Evolutionary conservation across 139 green algal genomes (phyloP), one percentile per base, ranked within the genome.

Genomic region (Chlamydomonas sp.): DNA sequence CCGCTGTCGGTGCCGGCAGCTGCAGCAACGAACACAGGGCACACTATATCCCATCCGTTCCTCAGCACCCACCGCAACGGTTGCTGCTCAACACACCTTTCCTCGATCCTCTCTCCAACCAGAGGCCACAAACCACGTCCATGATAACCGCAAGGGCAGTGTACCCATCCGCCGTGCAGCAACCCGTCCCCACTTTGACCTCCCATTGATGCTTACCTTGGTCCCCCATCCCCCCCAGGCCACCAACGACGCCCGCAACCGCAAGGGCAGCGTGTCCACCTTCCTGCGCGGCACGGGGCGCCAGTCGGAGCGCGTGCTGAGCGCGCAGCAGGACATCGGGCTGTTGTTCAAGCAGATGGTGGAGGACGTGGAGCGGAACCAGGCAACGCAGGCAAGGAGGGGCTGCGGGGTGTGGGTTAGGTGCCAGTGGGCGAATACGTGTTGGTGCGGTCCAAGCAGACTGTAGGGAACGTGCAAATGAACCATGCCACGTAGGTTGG

Each of bases 361-460:
- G 0, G 90, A 92, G 16, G 91, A 95, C n/a, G 92, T 94, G 84
- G 90, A 95, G 85, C 76, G 89, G 15, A 95, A 95, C 88, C 68
- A 92, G 69, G 88, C 79, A 16, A 93, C 84, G 72, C 31, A 49
- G 31, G 31, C 31, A 86, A 92, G 92, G 92, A 91, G 63, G 1
- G 91, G 64, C 2, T 69, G 58, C 31, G 31, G 31, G 31, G 31
- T 49, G 31, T 49, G 31, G 31, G 31, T 49, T 49, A 49, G 31
- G 31, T 49, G 67, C 67, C 15, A 15, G 14, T 73, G 67, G 14
- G 12, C 14, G 14, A 20, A 15, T 15, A 88, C 12, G 73, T 95
- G 20, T 73, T 72, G 3, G 60, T 74, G 49, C 83, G 88, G 12
- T 95, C 94, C 85, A 93, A 89, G 77, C 61, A 87, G 59, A 92